These are phyloP conservation scores for Podosphaera xanthii DNA, from an alignment of 2,329 filamentous ascomycete genomes.

Conservation along the genomic window DNA sequence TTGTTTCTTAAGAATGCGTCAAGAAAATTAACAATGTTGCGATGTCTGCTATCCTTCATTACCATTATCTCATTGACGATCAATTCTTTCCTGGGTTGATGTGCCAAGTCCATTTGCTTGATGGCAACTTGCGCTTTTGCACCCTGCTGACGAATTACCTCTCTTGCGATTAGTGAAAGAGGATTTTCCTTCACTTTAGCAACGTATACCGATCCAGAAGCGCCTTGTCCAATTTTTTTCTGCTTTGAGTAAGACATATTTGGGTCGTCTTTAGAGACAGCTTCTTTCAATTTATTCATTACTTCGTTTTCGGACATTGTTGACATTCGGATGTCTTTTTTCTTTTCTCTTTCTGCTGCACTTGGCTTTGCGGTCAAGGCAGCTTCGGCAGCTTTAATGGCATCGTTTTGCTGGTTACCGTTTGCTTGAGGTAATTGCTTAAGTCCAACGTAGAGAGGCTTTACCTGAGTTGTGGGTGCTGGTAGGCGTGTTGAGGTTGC, in stretches of 20 bases:
- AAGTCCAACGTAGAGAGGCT: conserved; percentile 54
- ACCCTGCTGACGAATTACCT: conserved; percentile 59
- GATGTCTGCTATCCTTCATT: conserved; percentile 97
- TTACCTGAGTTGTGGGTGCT: conserved; percentile 32
- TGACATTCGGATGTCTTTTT: conserved; percentile 93
- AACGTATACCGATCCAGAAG: conserved; percentile 93
- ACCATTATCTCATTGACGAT: conserved; percentile 99
- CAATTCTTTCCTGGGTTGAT: conserved; percentile 89
- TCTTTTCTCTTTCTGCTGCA: conserved; percentile 34
- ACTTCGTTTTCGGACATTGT: conserved; percentile 95
- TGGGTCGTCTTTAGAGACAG: conserved; percentile 87
- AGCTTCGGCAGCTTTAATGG: conserved; percentile 72
- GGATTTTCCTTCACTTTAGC: conserved; percentile 83
- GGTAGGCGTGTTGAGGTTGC: conserved; percentile 25
- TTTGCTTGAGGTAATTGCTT: conserved; percentile 24
- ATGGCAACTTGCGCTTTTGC: conserved; percentile 80
- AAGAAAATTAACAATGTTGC: conserved; percentile 97
- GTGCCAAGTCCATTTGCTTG: conserved; percentile 97
- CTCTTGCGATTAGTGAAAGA: conserved; percentile 54
- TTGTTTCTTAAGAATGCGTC: conserved; percentile 93
- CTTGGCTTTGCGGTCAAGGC: conserved; percentile 67
- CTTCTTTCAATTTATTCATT: conserved; percentile 84
- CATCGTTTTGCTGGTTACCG: conserved; percentile 27
- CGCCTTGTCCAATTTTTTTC: conserved; percentile 98
- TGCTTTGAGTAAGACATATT: conserved; percentile 95